phyloP scores from a whole-genome alignment of 1,139 yeast genomes.

The Candida sp. region DNA sequence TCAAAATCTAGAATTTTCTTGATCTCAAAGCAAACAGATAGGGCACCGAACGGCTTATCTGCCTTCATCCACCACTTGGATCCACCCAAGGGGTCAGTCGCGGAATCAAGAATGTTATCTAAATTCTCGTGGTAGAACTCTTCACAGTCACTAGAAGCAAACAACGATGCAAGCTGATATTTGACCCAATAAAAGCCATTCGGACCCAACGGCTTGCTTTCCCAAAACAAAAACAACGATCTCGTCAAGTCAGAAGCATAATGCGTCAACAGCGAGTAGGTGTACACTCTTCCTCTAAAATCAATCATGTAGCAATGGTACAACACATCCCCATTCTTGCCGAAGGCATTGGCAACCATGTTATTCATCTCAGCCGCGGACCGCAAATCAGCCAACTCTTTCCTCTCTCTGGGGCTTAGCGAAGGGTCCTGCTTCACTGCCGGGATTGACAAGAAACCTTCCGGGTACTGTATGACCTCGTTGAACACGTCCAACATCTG shows the following conservation, averaged over 20 bases:
- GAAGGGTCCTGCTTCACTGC: conserved; percentile 4
- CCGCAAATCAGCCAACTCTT: conserved; percentile 23
- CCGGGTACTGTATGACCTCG: conserved; percentile 19
- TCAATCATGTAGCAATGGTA: conserved; percentile 45
- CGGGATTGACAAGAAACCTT: conserved; percentile 37
- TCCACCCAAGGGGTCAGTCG: conserved; percentile 28
- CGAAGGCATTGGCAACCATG: conserved; percentile 30
- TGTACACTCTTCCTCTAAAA: conserved; percentile 48
- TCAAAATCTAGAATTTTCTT: conserved; percentile 20
- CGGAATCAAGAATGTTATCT: conserved; percentile 28
- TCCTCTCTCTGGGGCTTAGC: conserved; percentile 6
- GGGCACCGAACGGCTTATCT: conserved; percentile 47
- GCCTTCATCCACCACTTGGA: conserved; percentile 41
- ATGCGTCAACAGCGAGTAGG: conserved; percentile 40
- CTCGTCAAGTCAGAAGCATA: conserved; percentile 42
- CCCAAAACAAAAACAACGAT: conserved; percentile 43
- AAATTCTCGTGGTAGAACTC: conserved; percentile 29
- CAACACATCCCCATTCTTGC: conserved; percentile 38
- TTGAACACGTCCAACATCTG: conserved; percentile 27
- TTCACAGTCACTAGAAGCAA: conserved; percentile 34
- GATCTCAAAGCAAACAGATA: conserved; percentile 41
- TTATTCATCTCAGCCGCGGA: conserved; percentile 23
- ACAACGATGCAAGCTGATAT: conserved; percentile 44
- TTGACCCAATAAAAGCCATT: conserved; percentile 44
- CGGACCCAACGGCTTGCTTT: conserved; percentile 36